A percentile compares a stretch with the other conserved stretches of the same genome.
Conservation (phyloP, 805 yeast genomes). For the Lipomyces chichibuensis region DNA sequence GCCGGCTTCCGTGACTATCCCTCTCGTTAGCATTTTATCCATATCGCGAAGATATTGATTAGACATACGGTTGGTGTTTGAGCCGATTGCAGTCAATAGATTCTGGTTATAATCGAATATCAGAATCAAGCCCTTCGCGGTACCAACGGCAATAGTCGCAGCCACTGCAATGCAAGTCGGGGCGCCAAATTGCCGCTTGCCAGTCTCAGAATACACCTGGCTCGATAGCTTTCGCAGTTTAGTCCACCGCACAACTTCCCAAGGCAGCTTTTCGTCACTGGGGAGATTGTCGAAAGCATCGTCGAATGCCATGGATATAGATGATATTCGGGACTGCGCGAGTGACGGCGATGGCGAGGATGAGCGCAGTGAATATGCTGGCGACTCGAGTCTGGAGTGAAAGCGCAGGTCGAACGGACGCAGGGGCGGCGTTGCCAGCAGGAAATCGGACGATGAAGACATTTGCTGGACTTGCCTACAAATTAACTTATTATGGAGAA, state of each 20-base stretch:
- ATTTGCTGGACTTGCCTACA: conserved; percentile 4
- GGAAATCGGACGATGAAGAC: conserved; percentile 27
- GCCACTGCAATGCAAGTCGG: conserved; percentile 53
- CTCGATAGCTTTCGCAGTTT: conserved; percentile 49
- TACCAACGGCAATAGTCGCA: conserved; percentile 64
- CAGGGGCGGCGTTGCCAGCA: conserved; percentile 25
- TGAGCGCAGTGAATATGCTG: conserved; percentile 32
- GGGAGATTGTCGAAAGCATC: conserved; percentile 31
- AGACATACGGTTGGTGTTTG: conserved; percentile 33
- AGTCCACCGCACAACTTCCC: conserved; percentile 46
- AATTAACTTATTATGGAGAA: background rate
- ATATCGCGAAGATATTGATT: background rate
- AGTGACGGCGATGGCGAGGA: conserved; percentile 27
- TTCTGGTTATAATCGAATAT: conserved; percentile 72
- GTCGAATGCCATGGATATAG: conserved; percentile 25
- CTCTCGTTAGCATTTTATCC: background rate
- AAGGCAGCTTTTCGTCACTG: conserved; percentile 30
- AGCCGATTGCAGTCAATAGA: conserved; percentile 51
- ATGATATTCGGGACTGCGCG: conserved; percentile 29
- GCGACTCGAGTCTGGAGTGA: conserved; percentile 33
- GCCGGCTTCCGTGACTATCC: conserved; percentile 47
- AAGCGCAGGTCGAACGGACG: conserved; percentile 35
- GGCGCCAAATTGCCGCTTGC: conserved; percentile 52
- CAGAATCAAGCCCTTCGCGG: conserved; percentile 64
- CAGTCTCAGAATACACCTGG: conserved; percentile 44